phyloP scores from a whole-genome alignment of 768 basidiomycete genomes.

The Mycena polygramma region DNA sequence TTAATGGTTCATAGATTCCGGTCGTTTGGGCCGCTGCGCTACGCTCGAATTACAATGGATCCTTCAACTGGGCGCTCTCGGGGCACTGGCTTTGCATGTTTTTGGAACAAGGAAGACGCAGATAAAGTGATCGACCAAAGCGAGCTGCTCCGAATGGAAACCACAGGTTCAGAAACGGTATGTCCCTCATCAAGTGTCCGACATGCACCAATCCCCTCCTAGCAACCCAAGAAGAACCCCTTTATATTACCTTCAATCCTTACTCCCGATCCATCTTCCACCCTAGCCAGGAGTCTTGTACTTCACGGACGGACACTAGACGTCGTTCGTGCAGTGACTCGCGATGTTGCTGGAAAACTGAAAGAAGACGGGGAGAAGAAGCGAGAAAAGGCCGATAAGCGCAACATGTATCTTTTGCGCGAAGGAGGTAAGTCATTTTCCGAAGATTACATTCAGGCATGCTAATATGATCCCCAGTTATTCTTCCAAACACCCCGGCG shows the following conservation, averaged over 20 bases:
- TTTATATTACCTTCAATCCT: conserved; percentile 91
- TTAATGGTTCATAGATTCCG: conserved; percentile 75
- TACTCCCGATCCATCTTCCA: conserved; percentile 92
- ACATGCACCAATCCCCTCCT: conserved; percentile 2
- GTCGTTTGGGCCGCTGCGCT: conserved; percentile 91
- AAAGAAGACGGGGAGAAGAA: conserved; percentile 90
- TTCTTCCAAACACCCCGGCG: conserved; percentile 88
- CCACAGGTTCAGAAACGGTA: conserved; percentile 59
- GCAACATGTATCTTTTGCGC: conserved; percentile 94
- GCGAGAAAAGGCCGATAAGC: conserved; percentile 92
- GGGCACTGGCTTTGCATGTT: conserved; percentile 97
- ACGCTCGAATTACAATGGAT: conserved; percentile 93
- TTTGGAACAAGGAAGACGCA: conserved; percentile 94
- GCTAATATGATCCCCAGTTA: conserved; percentile 64
- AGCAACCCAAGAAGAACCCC: conserved; percentile 81
- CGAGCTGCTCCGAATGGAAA: conserved; percentile 76
- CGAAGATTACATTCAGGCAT: background rate
- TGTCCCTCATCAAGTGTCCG: conserved; percentile 31
- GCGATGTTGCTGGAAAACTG: conserved; percentile 89
- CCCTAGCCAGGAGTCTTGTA: conserved; percentile 84
- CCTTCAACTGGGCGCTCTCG: conserved; percentile 85
- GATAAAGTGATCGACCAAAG: conserved; percentile 88
- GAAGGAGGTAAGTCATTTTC: conserved; percentile 84
- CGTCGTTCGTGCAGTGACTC: conserved; percentile 89
- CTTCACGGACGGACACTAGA: conserved; percentile 94